A percentile compares a stretch with the other conserved stretches of the same genome.
Evolutionary conservation across 148 eudicot genomes (phyloP).

Genomic region (Chenopodium quinoa): DNA sequence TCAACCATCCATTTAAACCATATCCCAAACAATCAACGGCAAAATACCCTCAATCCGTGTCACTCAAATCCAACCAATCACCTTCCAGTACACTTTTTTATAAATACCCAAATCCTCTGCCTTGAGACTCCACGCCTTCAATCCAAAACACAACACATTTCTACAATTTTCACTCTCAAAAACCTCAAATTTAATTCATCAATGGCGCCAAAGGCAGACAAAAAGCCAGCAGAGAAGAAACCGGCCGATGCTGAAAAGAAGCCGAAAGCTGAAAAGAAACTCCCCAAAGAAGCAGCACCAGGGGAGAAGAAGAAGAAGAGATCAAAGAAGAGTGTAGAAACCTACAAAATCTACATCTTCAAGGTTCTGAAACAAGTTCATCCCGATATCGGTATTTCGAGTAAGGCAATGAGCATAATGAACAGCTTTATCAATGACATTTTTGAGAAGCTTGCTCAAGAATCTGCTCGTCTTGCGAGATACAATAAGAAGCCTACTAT

Average conservation of each 20-base stretch:
- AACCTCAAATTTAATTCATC: not conserved
- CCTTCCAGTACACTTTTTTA: not conserved
- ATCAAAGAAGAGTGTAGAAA: conserved; percentile 13
- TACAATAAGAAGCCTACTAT: conserved; percentile 13
- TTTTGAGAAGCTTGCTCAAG: conserved; percentile 18
- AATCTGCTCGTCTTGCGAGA: not conserved
- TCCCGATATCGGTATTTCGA: conserved; percentile 10
- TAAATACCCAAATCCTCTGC: not conserved
- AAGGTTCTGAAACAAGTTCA: conserved; percentile 16
- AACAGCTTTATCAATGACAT: conserved; percentile 14
- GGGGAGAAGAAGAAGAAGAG: conserved; percentile 17
- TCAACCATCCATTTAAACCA: not conserved
- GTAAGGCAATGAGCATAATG: conserved; percentile 20
- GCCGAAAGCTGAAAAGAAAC: conserved; percentile 14
- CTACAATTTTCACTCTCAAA: not conserved
- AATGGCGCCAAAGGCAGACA: conserved; percentile 13
- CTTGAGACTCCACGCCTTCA: not conserved
- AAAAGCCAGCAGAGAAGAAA: not conserved
- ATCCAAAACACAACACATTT: not conserved
- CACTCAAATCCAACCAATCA: conserved; percentile 12
- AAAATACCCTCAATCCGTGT: not conserved
- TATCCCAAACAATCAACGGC: not conserved
- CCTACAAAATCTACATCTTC: conserved; percentile 14
- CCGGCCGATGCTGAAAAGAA: not conserved
- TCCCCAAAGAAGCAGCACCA: conserved; percentile 3